Evolutionary conservation across 352 stramenopile species (phyloP).

Genomic region (Pythium plurisporium): DNA sequence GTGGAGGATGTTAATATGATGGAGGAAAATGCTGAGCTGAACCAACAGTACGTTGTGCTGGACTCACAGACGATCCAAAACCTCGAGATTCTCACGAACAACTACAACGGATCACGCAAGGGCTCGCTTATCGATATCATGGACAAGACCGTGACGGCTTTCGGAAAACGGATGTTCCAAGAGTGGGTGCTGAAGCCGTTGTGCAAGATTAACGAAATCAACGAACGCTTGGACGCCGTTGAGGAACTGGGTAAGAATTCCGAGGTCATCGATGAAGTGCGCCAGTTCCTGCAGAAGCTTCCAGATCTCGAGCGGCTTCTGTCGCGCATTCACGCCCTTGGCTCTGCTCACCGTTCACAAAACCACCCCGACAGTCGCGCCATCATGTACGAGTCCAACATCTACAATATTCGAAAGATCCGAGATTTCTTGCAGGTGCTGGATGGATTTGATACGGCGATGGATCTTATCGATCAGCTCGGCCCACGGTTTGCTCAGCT

Average conservation of each 20-base stretch:
- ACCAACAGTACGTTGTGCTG: constrained; percentile 90
- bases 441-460: constrained; percentile 81
- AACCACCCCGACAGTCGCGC: constrained; percentile 95
- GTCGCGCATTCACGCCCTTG: constrained; percentile 95
- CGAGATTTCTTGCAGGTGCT: constrained; percentile 89
- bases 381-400: constrained; percentile 97
- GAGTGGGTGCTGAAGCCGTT: constrained; percentile 97
- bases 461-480: constrained; percentile 84
- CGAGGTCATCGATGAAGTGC: constrained; percentile 77
- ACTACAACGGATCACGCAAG: constrained; percentile 82
- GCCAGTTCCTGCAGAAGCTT: constrained; percentile 84
- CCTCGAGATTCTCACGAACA: constrained; percentile 93
- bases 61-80: constrained; percentile 97
- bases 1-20: constrained; percentile 10
- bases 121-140: constrained; percentile 92
- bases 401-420: constrained; percentile 98
- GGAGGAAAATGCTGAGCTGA: constrained; percentile 38
- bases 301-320: constrained; percentile 97
- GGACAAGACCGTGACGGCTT: constrained; percentile 90
- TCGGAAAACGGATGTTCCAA: constrained; percentile 94
- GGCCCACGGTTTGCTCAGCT: constrained; percentile 60
- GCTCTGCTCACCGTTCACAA: constrained; percentile 71
- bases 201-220: constrained; percentile 93
- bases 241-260: constrained; percentile 86
- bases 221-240: constrained; percentile 94